Evolutionary conservation across 2,329 filamentous ascomycete genomes (phyloP).

Genomic region (Trichoderma aggressivum): DNA sequence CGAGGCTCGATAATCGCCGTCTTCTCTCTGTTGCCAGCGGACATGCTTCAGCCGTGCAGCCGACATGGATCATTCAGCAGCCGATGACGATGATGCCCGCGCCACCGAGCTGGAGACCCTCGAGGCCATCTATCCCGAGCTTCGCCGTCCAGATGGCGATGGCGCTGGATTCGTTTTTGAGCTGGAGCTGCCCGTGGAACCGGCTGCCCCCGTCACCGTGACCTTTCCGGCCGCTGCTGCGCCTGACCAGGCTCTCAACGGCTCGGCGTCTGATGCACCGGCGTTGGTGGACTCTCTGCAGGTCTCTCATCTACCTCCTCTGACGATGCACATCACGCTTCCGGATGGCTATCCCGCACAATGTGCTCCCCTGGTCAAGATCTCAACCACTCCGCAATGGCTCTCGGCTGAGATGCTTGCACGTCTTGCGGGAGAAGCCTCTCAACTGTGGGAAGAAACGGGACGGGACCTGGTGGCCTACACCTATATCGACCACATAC

Average conservation of each 20-base stretch:
- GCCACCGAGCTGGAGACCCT: slow-evolving; percentile 58
- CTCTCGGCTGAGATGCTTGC: slow-evolving; percentile 47
- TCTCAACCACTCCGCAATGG: slow-evolving; percentile 58
- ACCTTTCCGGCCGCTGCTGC: slow-evolving; percentile 50
- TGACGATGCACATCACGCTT: slow-evolving; percentile 52
- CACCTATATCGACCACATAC: slow-evolving; percentile 61
- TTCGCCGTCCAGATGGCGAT: slow-evolving; percentile 44
- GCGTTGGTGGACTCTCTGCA: slow-evolving; percentile 43
- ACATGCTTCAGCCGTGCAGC: slow-evolving; percentile 15
- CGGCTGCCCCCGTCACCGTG: slow-evolving; percentile 53
- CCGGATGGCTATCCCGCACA: slow-evolving; percentile 57
- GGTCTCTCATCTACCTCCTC: slow-evolving; percentile 55
- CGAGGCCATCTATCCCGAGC: slow-evolving; percentile 65
- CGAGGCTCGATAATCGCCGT: neutral
- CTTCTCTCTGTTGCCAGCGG: neutral
- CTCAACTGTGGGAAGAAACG: slow-evolving; percentile 59
- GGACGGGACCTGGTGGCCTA: slow-evolving; percentile 59
- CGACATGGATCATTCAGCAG: slow-evolving; percentile 38
- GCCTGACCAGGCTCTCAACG: slow-evolving; percentile 8
- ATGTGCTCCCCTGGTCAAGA: slow-evolving; percentile 46
- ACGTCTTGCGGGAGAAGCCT: slow-evolving; percentile 48
- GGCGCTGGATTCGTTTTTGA: slow-evolving; percentile 45
- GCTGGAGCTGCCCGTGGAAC: slow-evolving; percentile 57
- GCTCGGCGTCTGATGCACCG: slow-evolving; percentile 4
- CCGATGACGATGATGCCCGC: slow-evolving; percentile 55